Evolutionary conservation across 2,329 filamentous ascomycete genomes (phyloP).

Genomic region (Coniochaeta sp.): DNA sequence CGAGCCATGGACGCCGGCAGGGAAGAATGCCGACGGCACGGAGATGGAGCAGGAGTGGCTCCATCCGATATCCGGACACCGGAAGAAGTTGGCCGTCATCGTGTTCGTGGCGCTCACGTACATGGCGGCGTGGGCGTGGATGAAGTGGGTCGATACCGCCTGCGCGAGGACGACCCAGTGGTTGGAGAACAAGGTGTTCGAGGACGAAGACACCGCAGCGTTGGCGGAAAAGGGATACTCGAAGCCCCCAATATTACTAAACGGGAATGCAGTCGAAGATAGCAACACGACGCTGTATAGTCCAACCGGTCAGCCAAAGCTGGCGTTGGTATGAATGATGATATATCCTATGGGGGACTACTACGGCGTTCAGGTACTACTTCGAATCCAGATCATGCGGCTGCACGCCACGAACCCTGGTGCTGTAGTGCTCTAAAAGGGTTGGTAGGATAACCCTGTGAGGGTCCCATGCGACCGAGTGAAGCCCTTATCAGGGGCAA

Average conservation of each 20-base stretch:
- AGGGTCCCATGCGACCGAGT: background rate
- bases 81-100: slow-evolving; percentile 31
- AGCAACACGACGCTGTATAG: background rate
- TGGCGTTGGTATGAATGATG: background rate
- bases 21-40: slow-evolving; percentile 27
- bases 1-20: slow-evolving; percentile 14
- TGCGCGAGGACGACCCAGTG: slow-evolving; percentile 39
- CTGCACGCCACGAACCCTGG: background rate
- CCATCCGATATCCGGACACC: slow-evolving; percentile 26
- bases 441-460: background rate
- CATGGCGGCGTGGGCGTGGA: slow-evolving; percentile 39
- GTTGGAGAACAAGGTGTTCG: slow-evolving; percentile 39
- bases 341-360: background rate
- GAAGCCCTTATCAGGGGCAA: background rate
- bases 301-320: background rate
- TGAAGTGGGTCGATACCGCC: slow-evolving; percentile 40
- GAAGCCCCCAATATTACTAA: background rate
- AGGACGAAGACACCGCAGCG: slow-evolving; percentile 23
- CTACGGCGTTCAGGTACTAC: background rate
- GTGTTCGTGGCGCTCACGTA: slow-evolving; percentile 39
- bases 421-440: background rate
- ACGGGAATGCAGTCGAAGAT: background rate
- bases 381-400: background rate
- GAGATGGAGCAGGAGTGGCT: slow-evolving; percentile 33
- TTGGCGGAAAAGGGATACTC: slow-evolving; percentile 17